phyloP scores from a whole-genome alignment of 768 basidiomycete species.

The Rhodosporidiobolus sp. region DNA sequence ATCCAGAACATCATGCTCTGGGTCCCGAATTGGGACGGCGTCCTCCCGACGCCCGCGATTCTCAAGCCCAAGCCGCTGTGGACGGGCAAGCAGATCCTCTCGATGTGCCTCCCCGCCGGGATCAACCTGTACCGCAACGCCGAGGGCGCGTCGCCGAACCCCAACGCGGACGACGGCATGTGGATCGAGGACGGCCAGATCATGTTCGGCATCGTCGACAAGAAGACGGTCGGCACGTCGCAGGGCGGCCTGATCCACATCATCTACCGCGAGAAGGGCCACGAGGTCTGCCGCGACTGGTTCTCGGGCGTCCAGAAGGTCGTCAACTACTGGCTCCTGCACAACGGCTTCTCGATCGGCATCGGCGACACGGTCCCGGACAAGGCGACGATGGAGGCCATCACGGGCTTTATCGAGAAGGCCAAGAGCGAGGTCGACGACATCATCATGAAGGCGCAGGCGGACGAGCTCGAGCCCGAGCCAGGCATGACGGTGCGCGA shows the following conservation, averaged over 20 bases:
- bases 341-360: conserved; percentile 97
- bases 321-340: conserved; percentile 98
- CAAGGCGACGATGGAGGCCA: conserved; percentile 75
- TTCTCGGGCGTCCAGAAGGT: conserved; percentile 93
- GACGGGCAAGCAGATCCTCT: conserved; percentile 95
- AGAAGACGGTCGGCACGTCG: conserved; percentile 92
- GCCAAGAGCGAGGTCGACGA: conserved; percentile 75
- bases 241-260: conserved; percentile 93
- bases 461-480: conserved; percentile 79
- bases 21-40: conserved; percentile 97
- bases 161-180: conserved; percentile 87
- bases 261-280: conserved; percentile 95
- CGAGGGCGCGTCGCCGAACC: conserved; percentile 60
- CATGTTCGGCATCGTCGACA: conserved; percentile 90
- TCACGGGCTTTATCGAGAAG: conserved; percentile 74
- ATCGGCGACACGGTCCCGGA: conserved; percentile 99
- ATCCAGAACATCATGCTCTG: conserved; percentile 97
- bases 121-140: conserved; percentile 64
- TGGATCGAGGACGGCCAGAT: conserved; percentile 96
- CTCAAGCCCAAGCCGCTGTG: conserved; percentile 95
- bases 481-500: conserved; percentile 99
- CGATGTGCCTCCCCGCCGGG: conserved; percentile 85
- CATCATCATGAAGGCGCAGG: conserved; percentile 76
- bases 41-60: conserved; percentile 85
- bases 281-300: conserved; percentile 79